Base-by-base conservation (phyloP, 768 basidiomycete species). In the Tephrocybe sp. region DNA sequence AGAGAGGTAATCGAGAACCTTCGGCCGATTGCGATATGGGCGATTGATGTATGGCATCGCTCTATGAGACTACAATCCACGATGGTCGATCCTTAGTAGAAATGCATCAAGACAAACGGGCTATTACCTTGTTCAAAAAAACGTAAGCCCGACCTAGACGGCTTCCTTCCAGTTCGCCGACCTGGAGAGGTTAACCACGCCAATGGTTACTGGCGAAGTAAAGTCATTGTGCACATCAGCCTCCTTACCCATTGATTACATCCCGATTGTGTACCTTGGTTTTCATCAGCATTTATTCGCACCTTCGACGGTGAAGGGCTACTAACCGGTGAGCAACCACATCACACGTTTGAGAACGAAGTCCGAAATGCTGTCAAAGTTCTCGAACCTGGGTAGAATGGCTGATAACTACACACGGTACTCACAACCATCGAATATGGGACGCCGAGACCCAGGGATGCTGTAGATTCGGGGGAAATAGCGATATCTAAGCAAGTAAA, bases 21-120 rank as follows among this genome's bases (percentile, higher is more conserved):
- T 56, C 4, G 72, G 64, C 1, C 81, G 71, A 4, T 69, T 67
- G 16, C 73, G 66, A 59, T 76, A 82, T 3, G 80, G 81, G 13
- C 77, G 70, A 56, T 83, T 83, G 61, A 82, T 72, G 62, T 79
- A 84, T 7, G 76, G 75, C 77, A 82, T 78, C 4, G 79, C 82
- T 57, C 75, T 77, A 55, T 75, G 73, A 2, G 77, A 78, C 72
- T 80, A n/a, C n/a, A n/a, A n/a, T n/a, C n/a, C n/a, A n/a, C n/a
- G 48, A 33, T 21, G n/a, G 23, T 25, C 33, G 23, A 44, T 7
- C 12, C 11, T 12, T 34, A 15, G 15, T 15, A 7, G 15, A n/a
- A 34, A 4, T 15, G 7, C 15, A 15, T 7, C 8, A 15, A 15
- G 15, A 4, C 15, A 15, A 15, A 34, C 15, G 15, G 11, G 13